These are phyloP conservation scores for Cyclotella distinguenda DNA, from an alignment of 108 stramenopile genomes.

Conservation along the genomic window DNA sequence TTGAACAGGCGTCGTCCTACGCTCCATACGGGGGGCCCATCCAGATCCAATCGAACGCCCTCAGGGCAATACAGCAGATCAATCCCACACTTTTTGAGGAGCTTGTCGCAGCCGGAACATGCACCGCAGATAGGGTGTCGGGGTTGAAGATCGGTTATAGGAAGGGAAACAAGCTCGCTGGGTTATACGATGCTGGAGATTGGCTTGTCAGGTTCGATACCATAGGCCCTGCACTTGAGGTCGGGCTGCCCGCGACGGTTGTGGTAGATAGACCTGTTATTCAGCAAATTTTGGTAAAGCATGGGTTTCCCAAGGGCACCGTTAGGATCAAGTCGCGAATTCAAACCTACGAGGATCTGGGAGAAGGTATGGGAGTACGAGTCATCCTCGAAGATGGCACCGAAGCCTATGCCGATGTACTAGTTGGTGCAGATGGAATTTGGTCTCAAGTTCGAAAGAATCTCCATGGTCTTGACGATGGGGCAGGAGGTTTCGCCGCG, in stretches of 20 bases:
- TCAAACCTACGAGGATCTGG: slow-evolving; percentile 70
- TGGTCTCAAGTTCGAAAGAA: slow-evolving; percentile 87
- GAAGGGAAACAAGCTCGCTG: slow-evolving; percentile 79
- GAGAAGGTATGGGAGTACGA: slow-evolving; percentile 64
- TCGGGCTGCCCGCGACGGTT: slow-evolving; percentile 90
- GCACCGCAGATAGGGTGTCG: slow-evolving; percentile 86
- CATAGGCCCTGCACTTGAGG: slow-evolving; percentile 88
- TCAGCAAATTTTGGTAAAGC: slow-evolving; percentile 91
- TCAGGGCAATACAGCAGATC: slow-evolving; percentile 90
- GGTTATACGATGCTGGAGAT: slow-evolving; percentile 83
- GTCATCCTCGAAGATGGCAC: slow-evolving; percentile 88
- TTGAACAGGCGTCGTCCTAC: slow-evolving; percentile 87
- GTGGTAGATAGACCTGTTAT: slow-evolving; percentile 97
- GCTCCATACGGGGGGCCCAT: slow-evolving; percentile 98
- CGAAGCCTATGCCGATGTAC: slow-evolving; percentile 84
- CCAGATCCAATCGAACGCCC: slow-evolving; percentile 95
- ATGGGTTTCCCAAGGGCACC: slow-evolving; percentile 87
- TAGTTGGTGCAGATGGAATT: slow-evolving; percentile 96
- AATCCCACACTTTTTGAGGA: slow-evolving; percentile 77
- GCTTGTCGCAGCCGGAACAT: slow-evolving; percentile 77
- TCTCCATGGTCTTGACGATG: slow-evolving; percentile 79
- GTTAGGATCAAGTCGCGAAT: slow-evolving; percentile 86
- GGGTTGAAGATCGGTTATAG: slow-evolving; percentile 90
- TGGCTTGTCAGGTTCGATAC: slow-evolving; percentile 96
- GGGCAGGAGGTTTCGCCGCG: slow-evolving; percentile 86